Percentiles rank a stretch among this genome's conserved stretches.
Evolutionary conservation across 305 asterid genomes (phyloP).

Genomic region (Fraxinus angustifolia): DNA sequence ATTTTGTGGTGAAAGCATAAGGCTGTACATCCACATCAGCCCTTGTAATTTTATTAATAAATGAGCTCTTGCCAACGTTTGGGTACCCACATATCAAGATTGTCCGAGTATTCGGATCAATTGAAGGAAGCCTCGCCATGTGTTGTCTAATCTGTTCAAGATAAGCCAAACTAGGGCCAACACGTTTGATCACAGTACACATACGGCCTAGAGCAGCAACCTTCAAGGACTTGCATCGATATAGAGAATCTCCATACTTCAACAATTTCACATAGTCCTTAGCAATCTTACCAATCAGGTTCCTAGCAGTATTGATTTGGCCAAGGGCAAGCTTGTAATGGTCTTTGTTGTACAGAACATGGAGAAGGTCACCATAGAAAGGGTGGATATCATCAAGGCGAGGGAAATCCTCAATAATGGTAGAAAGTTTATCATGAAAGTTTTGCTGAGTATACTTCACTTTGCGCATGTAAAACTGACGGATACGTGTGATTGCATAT

Average conservation of each 20-base stretch:
- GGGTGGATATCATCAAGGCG: constrained; percentile 91
- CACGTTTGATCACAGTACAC: constrained; percentile 83
- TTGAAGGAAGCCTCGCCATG: constrained; percentile 93
- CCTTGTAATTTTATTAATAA: constrained; percentile 85
- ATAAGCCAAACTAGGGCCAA: constrained; percentile 89
- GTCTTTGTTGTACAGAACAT: constrained; percentile 90
- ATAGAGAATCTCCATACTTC: constrained; percentile 86
- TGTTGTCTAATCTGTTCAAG: constrained; percentile 96
- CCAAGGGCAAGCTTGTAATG: constrained; percentile 98
- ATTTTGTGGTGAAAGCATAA: constrained; percentile 95
- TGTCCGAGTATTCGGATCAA: constrained; percentile 91
- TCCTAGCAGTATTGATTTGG: constrained; percentile 85
- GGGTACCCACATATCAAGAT: constrained; percentile 96
- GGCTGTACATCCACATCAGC: constrained; percentile 98
- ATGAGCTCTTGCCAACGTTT: constrained; percentile 96
- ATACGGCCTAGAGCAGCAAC: constrained; percentile 95
- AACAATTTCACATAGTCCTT: constrained; percentile 78
- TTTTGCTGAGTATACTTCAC: constrained; percentile 84
- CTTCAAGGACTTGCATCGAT: constrained; percentile 81
- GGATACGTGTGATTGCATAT: constrained; percentile 84
- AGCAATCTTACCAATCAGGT: constrained; percentile 68
- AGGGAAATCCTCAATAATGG: constrained; percentile 89
- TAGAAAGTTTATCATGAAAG: constrained; percentile 77
- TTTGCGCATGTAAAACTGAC: constrained; percentile 93
- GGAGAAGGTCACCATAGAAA: constrained; percentile 89